Evolutionary conservation across 352 stramenopile genomes (phyloP).

Genomic region (Ochromonadaceae sp.): DNA sequence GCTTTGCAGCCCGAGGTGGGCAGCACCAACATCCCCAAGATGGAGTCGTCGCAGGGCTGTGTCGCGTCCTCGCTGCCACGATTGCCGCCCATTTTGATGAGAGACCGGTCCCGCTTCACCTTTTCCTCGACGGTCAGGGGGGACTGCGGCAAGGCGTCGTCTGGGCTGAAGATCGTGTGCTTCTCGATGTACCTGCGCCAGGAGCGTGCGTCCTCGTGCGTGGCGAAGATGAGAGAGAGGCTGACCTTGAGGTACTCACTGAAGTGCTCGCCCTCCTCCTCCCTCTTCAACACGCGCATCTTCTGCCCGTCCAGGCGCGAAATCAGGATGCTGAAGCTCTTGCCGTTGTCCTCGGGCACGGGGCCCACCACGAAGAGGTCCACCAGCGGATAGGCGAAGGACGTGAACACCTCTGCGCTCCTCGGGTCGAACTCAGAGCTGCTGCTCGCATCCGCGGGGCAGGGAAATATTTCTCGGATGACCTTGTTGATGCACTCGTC

Average conservation of each 20-base stretch:
- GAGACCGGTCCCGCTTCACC: background rate
- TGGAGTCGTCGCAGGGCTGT: background rate
- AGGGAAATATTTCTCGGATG: too few relatives aligned
- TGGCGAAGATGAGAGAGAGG: constrained; percentile 2
- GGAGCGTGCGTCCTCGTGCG: background rate
- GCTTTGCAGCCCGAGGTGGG: background rate
- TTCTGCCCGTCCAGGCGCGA: background rate
- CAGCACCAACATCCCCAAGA: background rate
- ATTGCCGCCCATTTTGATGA: background rate
- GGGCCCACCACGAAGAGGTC: background rate
- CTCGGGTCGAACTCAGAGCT: background rate
- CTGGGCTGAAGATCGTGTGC: background rate
- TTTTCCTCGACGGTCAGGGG: constrained; percentile 3
- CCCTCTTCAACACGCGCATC: background rate
- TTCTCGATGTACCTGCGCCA: background rate
- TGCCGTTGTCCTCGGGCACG: background rate
- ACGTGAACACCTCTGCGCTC: background rate
- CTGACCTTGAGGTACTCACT: background rate
- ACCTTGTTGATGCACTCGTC: too few relatives aligned
- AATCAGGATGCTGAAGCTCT: background rate
- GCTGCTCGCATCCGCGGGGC: background rate
- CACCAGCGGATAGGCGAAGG: constrained; percentile 4
- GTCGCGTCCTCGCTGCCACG: background rate
- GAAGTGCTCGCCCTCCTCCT: background rate
- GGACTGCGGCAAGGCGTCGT: background rate